Percentiles rank a stretch among this genome's conserved stretches.
phyloP scores from a whole-genome alignment of 495 filamentous ascomycete genomes.

The Pyrenula massariospora region DNA sequence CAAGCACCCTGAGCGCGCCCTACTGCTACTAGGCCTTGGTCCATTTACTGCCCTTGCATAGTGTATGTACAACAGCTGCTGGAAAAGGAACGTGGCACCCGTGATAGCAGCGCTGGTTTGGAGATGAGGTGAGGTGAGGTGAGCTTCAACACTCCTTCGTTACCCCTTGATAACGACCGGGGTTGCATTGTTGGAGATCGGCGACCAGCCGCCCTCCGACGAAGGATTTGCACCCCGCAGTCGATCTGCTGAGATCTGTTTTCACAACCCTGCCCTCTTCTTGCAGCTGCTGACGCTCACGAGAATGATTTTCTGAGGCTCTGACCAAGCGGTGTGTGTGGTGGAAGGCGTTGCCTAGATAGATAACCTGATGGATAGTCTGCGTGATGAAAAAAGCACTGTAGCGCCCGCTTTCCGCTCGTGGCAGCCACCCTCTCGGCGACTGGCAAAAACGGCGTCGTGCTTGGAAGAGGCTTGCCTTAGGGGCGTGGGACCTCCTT shows the following conservation, averaged over 20 bases:
- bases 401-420: background rate
- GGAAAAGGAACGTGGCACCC: background rate
- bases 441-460: background rate
- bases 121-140: background rate
- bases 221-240: background rate
- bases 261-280: background rate
- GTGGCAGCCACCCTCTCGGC: background rate
- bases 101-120: background rate
- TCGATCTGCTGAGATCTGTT: background rate
- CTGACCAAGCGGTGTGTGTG: no score
- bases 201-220: background rate
- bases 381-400: no score
- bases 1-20: background rate
- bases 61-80: background rate
- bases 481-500: background rate
- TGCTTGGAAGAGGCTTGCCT: background rate
- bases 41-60: background rate
- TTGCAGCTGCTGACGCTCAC: no score
- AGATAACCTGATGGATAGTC: no score
- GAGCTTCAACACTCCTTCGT: no score
- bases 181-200: background rate
- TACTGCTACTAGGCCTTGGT: background rate
- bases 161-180: background rate
- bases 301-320: no score
- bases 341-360: no score